phyloP scores from a whole-genome alignment of 371 early-diverging fungal species.

The Quaeritorhiza haematococci region DNA sequence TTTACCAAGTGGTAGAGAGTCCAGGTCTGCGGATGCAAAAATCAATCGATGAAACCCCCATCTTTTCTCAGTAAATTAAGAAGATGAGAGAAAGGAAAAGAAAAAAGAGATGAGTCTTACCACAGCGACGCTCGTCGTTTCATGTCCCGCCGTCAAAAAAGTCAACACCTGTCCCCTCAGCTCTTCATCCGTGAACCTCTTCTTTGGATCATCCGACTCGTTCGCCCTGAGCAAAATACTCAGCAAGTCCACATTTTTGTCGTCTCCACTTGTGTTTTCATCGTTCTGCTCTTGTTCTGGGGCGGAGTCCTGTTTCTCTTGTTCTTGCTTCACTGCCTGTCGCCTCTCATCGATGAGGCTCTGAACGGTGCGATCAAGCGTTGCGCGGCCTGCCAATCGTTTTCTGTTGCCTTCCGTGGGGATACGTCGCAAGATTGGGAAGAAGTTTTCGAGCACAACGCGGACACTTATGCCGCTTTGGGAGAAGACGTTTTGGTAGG shows the following conservation, averaged over 20 bases:
- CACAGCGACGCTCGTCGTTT: constrained; percentile 13
- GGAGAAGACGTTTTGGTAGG: too few relatives aligned
- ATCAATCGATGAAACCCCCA: too few relatives aligned
- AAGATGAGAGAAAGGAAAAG: too few relatives aligned
- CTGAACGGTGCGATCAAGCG: not conserved
- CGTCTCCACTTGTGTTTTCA: not conserved
- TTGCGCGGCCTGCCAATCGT: not conserved
- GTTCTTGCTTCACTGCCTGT: not conserved
- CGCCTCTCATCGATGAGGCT: not conserved
- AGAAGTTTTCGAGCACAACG: constrained; percentile 3
- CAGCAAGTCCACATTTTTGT: not conserved
- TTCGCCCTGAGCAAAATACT: constrained; percentile 9
- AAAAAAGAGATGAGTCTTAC: too few relatives aligned
- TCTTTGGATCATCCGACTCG: not conserved
- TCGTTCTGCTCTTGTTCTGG: not conserved
- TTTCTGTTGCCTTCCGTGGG: constrained; percentile 4
- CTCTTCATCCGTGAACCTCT: constrained; percentile 11
- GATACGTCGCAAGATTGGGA: constrained; percentile 9
- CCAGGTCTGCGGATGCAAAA: too few relatives aligned
- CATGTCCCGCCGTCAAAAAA: constrained; percentile 18
- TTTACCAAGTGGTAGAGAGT: constrained; percentile 11
- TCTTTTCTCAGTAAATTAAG: too few relatives aligned
- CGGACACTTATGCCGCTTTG: too few relatives aligned
- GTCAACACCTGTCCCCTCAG: constrained; percentile 12
- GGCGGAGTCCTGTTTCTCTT: not conserved